Percentiles rank a stretch among this genome's conserved stretches.
These are phyloP conservation scores for Sonneratia caseolaris DNA, from an alignment of 345 rosid genomes.

Conservation along the genomic window DNA sequence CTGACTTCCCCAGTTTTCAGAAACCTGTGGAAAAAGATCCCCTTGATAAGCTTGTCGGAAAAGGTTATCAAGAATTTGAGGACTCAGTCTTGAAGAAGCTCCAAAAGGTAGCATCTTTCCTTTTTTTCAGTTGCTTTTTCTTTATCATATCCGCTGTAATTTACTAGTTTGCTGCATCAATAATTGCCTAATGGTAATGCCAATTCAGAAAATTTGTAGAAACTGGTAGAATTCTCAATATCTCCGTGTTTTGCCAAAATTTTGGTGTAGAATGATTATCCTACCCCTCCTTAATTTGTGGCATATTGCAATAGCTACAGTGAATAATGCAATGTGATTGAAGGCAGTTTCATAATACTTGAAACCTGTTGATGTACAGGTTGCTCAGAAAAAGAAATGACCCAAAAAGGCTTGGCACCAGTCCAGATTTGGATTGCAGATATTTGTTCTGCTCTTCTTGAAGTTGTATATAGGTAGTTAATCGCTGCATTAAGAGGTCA, in stretches of 20 bases:
- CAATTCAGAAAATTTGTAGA: neutral
- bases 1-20: conserved; percentile 26
- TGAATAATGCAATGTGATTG: neutral
- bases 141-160: neutral
- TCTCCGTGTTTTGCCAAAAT: neutral
- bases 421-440: neutral
- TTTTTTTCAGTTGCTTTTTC: neutral
- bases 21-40: conserved; percentile 36
- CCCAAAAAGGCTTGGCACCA: neutral
- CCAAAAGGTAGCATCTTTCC: conserved; percentile 27
- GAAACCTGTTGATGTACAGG: conserved; percentile 12
- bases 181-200: neutral
- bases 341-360: neutral
- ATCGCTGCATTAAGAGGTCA: neutral
- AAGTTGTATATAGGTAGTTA: neutral
- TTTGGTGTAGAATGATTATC: neutral
- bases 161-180: neutral
- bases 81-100: conserved; percentile 59
- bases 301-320: no score
- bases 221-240: no score
- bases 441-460: neutral
- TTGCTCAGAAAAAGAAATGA: conserved; percentile 17
- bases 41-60: conserved; percentile 49
- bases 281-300: neutral
- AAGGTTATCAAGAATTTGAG: conserved; percentile 69